Base-by-base conservation (phyloP, 495 filamentous ascomycete genomes). In the Penicillium paradoxum region DNA sequence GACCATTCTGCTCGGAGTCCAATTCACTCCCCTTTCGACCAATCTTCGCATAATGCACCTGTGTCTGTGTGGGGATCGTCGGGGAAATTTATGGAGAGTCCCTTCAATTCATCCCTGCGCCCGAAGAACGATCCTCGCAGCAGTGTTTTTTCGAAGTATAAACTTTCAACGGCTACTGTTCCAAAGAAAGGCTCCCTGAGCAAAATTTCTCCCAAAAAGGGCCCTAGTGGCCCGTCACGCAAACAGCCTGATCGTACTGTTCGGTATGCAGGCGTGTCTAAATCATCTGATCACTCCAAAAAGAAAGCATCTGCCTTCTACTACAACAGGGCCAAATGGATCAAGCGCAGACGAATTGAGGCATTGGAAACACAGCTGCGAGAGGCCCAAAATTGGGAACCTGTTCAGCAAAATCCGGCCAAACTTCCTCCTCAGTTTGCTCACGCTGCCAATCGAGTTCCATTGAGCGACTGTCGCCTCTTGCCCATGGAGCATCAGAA, bases 401-500 rank as follows among this genome's bases (percentile, higher is more conserved):
- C 21, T 6, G 10, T 14, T 11, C 2, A 15, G 4, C 34, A 37
- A 37, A 37, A 17, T 17, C 34, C 14, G 34, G 6, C 18, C 2
- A 22, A 17, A 6, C 38, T n/a, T 7, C 38, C 38, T 40, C 38
- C 17, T 19, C 1, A 6, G 3, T 13, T 21, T 11, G 38, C 38
- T 17, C 3, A 19, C 17, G 15, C 38, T 40, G n/a, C 38, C 6
- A 70, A 70, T 21, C 13, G 56, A 2, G 40, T 67, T 24, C 67
- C 63, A 13, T 11, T 72, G 8, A 17, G 51, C 7, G 56, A 57
- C 13, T 46, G 57, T 42, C 57, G 65, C 7, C 5, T 70, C 22
- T 15, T 53, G 10, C 50, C 54, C 3, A 22, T 65, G 7, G 37
- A 56, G 6, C 18, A 56, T 6, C 32, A 29, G 2, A 33, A 50